These are phyloP conservation scores for Cyclocybe cylindracea DNA, from an alignment of 768 basidiomycete genomes.

Conservation along the genomic window DNA sequence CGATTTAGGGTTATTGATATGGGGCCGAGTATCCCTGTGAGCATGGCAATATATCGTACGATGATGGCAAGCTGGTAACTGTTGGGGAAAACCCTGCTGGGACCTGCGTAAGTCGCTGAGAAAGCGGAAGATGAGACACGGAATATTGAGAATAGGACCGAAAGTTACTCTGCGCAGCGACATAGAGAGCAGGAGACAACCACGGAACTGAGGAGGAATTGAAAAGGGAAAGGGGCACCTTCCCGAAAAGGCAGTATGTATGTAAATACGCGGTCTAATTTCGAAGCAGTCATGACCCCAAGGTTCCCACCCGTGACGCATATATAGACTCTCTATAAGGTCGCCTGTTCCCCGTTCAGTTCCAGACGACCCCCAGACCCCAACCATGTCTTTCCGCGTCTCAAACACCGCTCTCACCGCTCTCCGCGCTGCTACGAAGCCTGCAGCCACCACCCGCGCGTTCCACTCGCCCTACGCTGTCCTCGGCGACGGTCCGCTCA, in stretches of 20 bases:
- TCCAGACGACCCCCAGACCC: constrained; percentile 7
- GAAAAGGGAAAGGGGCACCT: constrained; percentile 8
- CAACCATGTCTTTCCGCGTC: constrained; percentile 34
- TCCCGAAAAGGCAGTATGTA: not conserved
- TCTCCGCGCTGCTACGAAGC: constrained; percentile 22
- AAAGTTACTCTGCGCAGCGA: no score
- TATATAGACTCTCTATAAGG: constrained; percentile 17
- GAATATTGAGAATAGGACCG: no score
- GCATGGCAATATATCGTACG: constrained; percentile 6
- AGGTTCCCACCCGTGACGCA: constrained; percentile 19
- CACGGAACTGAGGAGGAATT: not conserved
- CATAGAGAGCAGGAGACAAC: no score
- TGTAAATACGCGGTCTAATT: not conserved
- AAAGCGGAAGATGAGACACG: no score
- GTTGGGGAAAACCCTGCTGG: not conserved
- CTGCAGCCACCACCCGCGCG: constrained; percentile 36
- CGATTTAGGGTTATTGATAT: no score
- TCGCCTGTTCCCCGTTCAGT: constrained; percentile 2
- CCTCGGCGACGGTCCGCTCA: constrained; percentile 41
- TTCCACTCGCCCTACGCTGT: constrained; percentile 66
- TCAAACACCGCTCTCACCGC: constrained; percentile 19
- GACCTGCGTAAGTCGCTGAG: no score
- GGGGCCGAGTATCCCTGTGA: not conserved
- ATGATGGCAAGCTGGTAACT: not conserved
- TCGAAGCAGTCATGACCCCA: constrained; percentile 13